Evolutionary conservation across 768 basidiomycete species (phyloP).

Genomic region (Phlebiopsis flavidoalba): DNA sequence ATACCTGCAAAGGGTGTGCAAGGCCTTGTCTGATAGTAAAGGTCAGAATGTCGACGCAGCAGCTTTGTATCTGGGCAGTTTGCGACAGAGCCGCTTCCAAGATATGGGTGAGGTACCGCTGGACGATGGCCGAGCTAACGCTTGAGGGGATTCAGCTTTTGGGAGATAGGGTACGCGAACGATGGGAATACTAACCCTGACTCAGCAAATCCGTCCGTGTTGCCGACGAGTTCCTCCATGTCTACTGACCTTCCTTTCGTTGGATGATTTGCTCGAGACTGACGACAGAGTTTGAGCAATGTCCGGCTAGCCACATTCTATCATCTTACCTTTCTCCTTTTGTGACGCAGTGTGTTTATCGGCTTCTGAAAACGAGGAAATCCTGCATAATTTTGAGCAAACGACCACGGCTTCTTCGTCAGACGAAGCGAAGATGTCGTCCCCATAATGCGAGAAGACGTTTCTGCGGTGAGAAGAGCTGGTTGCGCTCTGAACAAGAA

Average conservation of each 20-base stretch:
- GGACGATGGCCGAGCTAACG: constrained; percentile 90
- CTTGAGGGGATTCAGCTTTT: constrained; percentile 33
- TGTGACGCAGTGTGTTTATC: constrained; percentile 69
- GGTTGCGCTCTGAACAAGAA: constrained; percentile 93
- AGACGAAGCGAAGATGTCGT: constrained; percentile 72
- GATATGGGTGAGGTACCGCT: constrained; percentile 84
- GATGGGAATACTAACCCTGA: constrained; percentile 75
- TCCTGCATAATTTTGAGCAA: constrained; percentile 88
- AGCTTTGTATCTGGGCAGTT: constrained; percentile 64
- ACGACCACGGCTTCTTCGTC: constrained; percentile 71
- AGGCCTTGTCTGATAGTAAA: constrained; percentile 95
- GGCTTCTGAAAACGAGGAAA: constrained; percentile 80
- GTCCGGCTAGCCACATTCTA: not conserved
- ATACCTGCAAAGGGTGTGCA: constrained; percentile 87
- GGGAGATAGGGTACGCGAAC: not conserved
- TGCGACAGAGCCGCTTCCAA: constrained; percentile 75
- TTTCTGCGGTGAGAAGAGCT: constrained; percentile 78
- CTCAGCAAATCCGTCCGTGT: constrained; percentile 93
- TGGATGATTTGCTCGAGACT: constrained; percentile 28
- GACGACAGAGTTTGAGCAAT: constrained; percentile 26
- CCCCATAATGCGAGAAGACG: constrained; percentile 84
- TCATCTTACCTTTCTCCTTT: constrained; percentile 54
- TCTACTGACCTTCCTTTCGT: constrained; percentile 56
- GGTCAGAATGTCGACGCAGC: constrained; percentile 87
- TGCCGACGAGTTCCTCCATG: constrained; percentile 93